Base-by-base conservation (phyloP, 176 grass and related monocot genomes). In the Tuctoria greenei region DNA sequence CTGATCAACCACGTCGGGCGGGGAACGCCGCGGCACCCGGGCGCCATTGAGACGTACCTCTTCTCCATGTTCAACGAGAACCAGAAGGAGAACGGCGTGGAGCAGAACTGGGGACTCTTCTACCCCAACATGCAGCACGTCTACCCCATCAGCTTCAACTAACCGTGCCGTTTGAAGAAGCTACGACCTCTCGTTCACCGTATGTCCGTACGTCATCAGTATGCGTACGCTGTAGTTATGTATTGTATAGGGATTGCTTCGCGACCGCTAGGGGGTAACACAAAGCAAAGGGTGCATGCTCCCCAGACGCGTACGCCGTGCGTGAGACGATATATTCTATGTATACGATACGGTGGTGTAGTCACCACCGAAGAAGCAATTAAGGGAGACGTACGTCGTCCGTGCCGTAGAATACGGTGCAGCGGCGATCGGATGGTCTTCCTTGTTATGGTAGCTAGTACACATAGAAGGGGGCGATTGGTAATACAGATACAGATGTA, bases 61-160 rank as follows among this genome's bases (percentile, higher is more conserved):
- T 96, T 88, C 67, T 71, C 81, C 45, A 90, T 96, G 87, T 96
- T 96, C 85, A 84, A 96, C 55, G 90, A 96, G 83, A 82, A 96
- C 79, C 71, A 83, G 85, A 93, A 93, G 90, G 58, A 86, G 0
- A 27, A 8, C 42, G 79, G 81, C 11, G 79, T 88, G 4, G 85
- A 90, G 73, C 75, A 88, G 82, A 86, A 88, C 75, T 96, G 84
- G 81, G 93, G 93, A 1, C 81, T 96, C 64, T 96, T 96, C 80
- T 92, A 96, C 78, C 93, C 93, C 4, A 77, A 80, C 75, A 87
- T 80, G 85, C 66, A 96, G 79, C 70, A 35, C 27, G 87, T 96
- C 60, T 96, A 96, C 79, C 75, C 84, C 0, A 90, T 96, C 69
- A 90, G 49, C 83, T 88, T 93, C 81, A 40, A 47, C 57, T 61